phyloP scores from a whole-genome alignment of 2,329 filamentous ascomycete species.

The Polytolypa hystricis region DNA sequence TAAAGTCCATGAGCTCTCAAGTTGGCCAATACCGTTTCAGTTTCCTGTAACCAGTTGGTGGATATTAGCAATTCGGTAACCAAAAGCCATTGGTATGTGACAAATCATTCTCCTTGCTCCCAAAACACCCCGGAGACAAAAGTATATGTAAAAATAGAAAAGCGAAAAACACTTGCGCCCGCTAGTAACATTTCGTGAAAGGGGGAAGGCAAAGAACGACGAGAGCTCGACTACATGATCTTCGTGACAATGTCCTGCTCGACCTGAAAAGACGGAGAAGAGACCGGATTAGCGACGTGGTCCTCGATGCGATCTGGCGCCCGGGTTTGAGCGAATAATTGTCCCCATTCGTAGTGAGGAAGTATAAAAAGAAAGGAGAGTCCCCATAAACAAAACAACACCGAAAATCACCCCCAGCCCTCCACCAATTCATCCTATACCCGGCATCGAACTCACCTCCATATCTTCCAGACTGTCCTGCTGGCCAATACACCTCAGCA shows the following conservation, averaged over 20 bases:
- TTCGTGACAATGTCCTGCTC: conserved; percentile 77
- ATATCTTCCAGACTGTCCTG: conserved; percentile 97
- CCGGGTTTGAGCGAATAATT: conserved; percentile 4
- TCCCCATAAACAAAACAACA: conserved; percentile 1
- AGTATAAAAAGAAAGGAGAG: background rate
- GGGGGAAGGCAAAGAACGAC: background rate
- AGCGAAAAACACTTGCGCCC: background rate
- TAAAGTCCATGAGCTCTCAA: conserved; percentile 1
- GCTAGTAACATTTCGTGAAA: background rate
- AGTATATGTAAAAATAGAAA: background rate
- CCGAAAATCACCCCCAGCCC: background rate
- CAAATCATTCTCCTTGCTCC: too few species aligned
- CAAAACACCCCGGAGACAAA: background rate
- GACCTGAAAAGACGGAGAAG: conserved; percentile 45
- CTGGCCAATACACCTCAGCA: conserved; percentile 87
- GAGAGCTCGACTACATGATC: conserved; percentile 55
- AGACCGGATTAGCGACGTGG: conserved; percentile 6
- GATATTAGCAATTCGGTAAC: conserved; percentile 5
- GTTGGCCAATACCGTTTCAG: conserved; percentile 2
- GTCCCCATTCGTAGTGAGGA: background rate
- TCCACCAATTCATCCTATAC: conserved; percentile 1
- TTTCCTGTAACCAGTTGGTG: conserved; percentile 1
- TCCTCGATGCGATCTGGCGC: too few species aligned
- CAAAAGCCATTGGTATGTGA: too few species aligned
- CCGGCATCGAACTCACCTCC: conserved; percentile 63